A percentile compares a stretch with the other conserved stretches of the same genome.
Conservation (phyloP, 1,284 basidiomycete genomes). For the Mycosarcoma maydis region DNA sequence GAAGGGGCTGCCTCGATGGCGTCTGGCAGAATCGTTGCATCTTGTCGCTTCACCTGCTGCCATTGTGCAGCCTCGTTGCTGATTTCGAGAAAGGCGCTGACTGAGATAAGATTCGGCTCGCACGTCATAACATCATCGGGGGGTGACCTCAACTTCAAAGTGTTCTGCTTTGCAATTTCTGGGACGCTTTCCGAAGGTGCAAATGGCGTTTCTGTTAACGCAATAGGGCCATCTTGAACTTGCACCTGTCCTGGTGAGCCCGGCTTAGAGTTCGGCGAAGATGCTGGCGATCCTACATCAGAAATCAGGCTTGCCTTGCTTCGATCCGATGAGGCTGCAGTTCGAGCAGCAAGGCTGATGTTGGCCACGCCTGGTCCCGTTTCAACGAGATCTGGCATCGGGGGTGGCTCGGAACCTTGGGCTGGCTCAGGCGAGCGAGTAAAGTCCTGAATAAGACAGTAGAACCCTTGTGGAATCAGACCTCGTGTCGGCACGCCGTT, state of each 20-base stretch:
- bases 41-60: constrained; percentile 4
- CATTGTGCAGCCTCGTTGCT: constrained; percentile 2
- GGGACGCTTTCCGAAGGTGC: too few species aligned
- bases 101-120: constrained; percentile 6
- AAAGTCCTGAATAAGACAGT: constrained; percentile 53
- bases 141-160: background rate
- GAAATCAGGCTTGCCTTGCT: background rate
- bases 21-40: background rate
- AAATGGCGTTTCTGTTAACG: too few species aligned
- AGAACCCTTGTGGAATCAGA: constrained; percentile 56
- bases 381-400: constrained; percentile 1
- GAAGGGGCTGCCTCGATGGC: background rate
- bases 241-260: too few species aligned
- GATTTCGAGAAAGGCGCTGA: constrained; percentile 8
- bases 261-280: background rate
- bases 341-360: constrained; percentile 2
- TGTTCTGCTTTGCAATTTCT: background rate
- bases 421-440: constrained; percentile 29
- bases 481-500: constrained; percentile 40
- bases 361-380: background rate
- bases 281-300: background rate
- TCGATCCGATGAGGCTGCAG: background rate
- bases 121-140: background rate
- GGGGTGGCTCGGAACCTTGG: constrained; percentile 9
- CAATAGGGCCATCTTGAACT: too few species aligned